These are phyloP conservation scores for Trichoderma pleuroti DNA, from an alignment of 2,329 filamentous ascomycete genomes.

Conservation along the genomic window DNA sequence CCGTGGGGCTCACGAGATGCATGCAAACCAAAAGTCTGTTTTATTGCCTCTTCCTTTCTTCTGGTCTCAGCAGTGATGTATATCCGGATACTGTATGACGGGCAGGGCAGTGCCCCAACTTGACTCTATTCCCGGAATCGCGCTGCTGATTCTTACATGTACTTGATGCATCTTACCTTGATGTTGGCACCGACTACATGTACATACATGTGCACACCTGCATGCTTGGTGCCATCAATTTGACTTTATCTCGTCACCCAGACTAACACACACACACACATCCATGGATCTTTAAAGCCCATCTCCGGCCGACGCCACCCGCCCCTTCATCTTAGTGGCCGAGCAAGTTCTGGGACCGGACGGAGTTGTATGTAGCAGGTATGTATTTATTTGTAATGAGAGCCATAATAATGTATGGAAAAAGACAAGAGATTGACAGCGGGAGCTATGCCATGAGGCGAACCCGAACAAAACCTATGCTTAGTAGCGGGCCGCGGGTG, in stretches of 20 bases:
- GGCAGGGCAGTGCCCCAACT: not conserved
- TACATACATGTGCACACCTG: not conserved
- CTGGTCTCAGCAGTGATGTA: not conserved
- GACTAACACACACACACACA: too few species aligned
- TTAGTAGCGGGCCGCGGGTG: not conserved
- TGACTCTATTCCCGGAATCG: not conserved
- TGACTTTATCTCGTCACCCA: not conserved
- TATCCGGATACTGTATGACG: not conserved
- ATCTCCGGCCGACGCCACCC: slow-evolving; percentile 11
- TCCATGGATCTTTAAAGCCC: not conserved
- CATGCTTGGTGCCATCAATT: not conserved
- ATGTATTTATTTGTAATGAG: not conserved
- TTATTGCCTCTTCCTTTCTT: not conserved
- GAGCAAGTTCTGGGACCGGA: not conserved
- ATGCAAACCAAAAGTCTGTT: not conserved
- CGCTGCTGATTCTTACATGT: not conserved
- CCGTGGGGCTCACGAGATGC: not conserved
- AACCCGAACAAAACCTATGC: not conserved
- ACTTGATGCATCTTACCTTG: not conserved
- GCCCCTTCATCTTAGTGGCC: not conserved
- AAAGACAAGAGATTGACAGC: not conserved
- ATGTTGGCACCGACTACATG: not conserved
- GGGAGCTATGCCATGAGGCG: slow-evolving; percentile 7
- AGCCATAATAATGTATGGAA: not conserved
- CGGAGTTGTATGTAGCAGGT: not conserved